Base-by-base conservation (phyloP, 257 asterid species). In the Gardenia jasminoides region DNA sequence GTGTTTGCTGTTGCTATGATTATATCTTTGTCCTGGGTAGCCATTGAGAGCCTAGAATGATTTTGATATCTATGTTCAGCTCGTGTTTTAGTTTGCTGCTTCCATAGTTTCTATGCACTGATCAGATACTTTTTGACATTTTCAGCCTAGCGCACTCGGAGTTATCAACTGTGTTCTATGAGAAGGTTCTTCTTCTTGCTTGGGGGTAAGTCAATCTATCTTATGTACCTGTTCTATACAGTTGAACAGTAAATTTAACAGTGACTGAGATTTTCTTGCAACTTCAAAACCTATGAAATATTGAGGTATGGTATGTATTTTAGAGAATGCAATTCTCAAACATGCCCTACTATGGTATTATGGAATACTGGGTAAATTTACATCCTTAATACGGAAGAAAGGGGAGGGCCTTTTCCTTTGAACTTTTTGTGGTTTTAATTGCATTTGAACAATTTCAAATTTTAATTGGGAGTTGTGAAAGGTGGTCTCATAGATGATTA, bases 121-220 rank as follows among this genome's bases (percentile, higher is more conserved):
- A 56, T 33, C 66, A 56, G 31, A 8, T 77, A 58, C 39, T 56
- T 67, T 80, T 47, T 83, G 75, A 72, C 82, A 74, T 77, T 85
- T 85, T 83, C 94, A 94, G 98, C 81, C 98, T 94, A 79, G 98
- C 98, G 47, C 97, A 94, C 85, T 94, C 98, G 12, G 98, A 94
- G 89, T 79, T 94, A 77, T 94, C 97, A 82, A 90, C 54, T 50
- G 98, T 94, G 83, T 94, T 94, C 87, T 94, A 94, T 30, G 98
- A 94, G 92, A 94, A 91, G 89, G 96, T 94, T 88, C 98, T 94
- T 80, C 91, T 92, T 77, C 98, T 94, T 76, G 97, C 97, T 58
- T 91, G 92, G 94, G 98, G 98, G 98, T 94, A 83, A 92, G 97
- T 86, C 75, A 31, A 78, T 79, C 67, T 61, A 62, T 80, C 71